Evolutionary conservation across 805 yeast genomes (phyloP).

Genomic region (Wickerhamiella brachini): DNA sequence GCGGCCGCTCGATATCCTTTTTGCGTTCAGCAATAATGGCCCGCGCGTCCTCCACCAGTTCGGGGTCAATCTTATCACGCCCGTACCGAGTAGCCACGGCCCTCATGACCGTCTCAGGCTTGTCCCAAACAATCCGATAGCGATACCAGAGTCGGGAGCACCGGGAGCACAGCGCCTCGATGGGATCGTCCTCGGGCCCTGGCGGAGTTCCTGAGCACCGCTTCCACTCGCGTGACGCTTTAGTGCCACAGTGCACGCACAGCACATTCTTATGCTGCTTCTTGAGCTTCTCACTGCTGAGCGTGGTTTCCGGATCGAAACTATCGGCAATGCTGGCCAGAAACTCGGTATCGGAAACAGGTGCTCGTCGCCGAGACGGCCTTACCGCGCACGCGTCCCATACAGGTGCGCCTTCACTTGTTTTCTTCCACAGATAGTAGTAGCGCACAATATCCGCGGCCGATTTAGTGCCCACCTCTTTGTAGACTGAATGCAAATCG

Average conservation of each 20-base stretch:
- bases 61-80: conserved; percentile 51
- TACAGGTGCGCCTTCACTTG: conserved; percentile 53
- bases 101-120: conserved; percentile 53
- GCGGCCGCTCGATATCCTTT: conserved; percentile 10
- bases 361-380: conserved; percentile 38
- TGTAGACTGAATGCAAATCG: conserved; percentile 60
- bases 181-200: conserved; percentile 25
- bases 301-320: conserved; percentile 53
- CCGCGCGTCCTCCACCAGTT: conserved; percentile 36
- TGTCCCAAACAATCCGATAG: conserved; percentile 78
- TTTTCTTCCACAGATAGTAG: conserved; percentile 87
- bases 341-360: conserved; percentile 21
- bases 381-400: conserved; percentile 74
- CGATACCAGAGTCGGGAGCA: conserved; percentile 89
- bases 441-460: conserved; percentile 70
- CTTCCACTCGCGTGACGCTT: conserved; percentile 48
- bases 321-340: conserved; percentile 45
- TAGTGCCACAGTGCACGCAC: conserved; percentile 63
- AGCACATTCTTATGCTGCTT: conserved; percentile 30
- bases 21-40: conserved; percentile 19
- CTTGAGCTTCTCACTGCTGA: conserved; percentile 39
- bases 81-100: conserved; percentile 30
- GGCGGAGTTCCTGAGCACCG: conserved; percentile 49
- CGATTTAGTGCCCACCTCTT: conserved; percentile 60
- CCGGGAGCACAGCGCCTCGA: conserved; percentile 60